Base-by-base conservation (phyloP, 306 rosid genomes). In the Vigna radiata region DNA sequence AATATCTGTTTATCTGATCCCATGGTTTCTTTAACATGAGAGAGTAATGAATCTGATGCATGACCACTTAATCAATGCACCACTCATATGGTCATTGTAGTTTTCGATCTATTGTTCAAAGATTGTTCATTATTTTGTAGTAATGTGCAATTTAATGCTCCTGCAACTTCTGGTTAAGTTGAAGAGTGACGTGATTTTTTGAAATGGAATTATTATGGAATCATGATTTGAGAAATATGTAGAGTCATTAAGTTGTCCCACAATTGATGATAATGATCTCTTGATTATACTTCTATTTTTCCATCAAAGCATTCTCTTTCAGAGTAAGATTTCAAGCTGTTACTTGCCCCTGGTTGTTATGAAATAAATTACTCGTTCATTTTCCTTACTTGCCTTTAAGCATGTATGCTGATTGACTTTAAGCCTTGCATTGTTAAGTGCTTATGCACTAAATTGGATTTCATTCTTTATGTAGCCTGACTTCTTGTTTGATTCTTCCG, bases 401-500 rank as follows among this genome's bases (percentile, higher is more conserved):
- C 31, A 50, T 27, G 43, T n/a, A 50, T 17, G 37, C 17, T 70
- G 41, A 53, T 29, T 69, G 9, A 43, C 41, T 43, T 44, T 27
- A 27, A 14, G 52, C 65, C 53, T 63, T 23, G 33, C 58, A 70
- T 13, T 63, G 75, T 12, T 1, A 29, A 18, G 18, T 70, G 53
- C 47, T 68, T 48, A 25, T 21, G 43, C 23, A 43, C 31, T 29
- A 29, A 29, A 29, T 29, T 29, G 33, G 0, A 3, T 29, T 29
- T 0, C 5, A 4, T 29, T 29, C 60, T 46, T 48, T 39, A 10
- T 64, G 19, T 62, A 49, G 16, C 31, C 36, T 53, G 50, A 31
- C 54, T 62, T 76, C 23, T 52, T 18, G 23, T 66, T 39, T 44
- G 75, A 64, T 77, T 72, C 75, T 15, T 27, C 58, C 73, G 29